Percentiles rank a stretch among this genome's conserved stretches.
These are phyloP conservation scores for Piromyces finnis DNA, from an alignment of 192 early-diverging fungal genomes.

Conservation along the genomic window DNA sequence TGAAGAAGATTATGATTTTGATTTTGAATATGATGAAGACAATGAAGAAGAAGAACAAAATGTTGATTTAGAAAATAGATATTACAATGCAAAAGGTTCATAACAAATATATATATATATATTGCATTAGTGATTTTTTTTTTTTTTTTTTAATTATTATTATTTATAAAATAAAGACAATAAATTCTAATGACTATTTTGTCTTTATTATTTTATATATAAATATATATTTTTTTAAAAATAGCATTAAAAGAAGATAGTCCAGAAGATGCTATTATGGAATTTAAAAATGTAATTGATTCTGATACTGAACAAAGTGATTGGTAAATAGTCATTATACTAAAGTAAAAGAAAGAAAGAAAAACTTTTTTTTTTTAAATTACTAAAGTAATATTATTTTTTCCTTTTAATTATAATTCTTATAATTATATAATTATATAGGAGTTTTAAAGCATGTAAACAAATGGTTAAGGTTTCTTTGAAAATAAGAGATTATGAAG, in stretches of 20 bases:
- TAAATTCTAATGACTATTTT: too few relatives aligned
- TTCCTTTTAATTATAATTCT: too few relatives aligned
- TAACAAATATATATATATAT: too few relatives aligned
- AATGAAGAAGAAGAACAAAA: slow-evolving; percentile 66
- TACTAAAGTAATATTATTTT: too few relatives aligned
- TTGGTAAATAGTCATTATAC: too few relatives aligned
- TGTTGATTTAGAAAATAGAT: slow-evolving; percentile 71
- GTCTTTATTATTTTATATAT: too few relatives aligned
- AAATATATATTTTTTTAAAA: too few relatives aligned
- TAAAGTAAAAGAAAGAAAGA: too few relatives aligned
- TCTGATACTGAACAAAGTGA: slow-evolving; percentile 66
- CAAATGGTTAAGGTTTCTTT: slow-evolving; percentile 71
- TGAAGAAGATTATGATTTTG: slow-evolving; percentile 54
- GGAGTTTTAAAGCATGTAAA: slow-evolving; percentile 81
- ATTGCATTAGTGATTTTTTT: too few relatives aligned
- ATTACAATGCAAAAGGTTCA: slow-evolving; percentile 73
- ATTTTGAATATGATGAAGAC: slow-evolving; percentile 74
- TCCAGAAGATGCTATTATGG: slow-evolving; percentile 46
- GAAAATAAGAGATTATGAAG: slow-evolving; percentile 37
- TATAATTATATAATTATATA: slow-evolving; percentile 2
- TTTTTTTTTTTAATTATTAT: not conserved
- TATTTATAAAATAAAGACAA: not conserved
- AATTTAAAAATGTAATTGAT: slow-evolving; percentile 61
- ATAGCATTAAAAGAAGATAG: slow-evolving; percentile 59
- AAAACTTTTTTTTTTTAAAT: too few relatives aligned